A percentile compares a stretch with the other conserved stretches of the same genome.
phyloP scores from a whole-genome alignment of 192 early-diverging fungal genomes.

The Entophlyctis luteolus region DNA sequence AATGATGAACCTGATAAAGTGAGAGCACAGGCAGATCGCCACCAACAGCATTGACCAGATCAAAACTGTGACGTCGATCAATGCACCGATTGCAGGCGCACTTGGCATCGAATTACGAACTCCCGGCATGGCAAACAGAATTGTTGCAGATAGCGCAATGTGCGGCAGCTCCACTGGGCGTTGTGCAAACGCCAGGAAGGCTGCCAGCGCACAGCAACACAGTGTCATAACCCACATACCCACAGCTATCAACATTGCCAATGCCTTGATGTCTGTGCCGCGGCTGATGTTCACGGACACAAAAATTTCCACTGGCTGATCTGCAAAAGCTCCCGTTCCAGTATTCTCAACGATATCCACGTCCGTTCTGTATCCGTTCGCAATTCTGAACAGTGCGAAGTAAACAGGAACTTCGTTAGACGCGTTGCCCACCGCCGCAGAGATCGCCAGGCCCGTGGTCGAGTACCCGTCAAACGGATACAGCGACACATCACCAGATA shows the following conservation, averaged over 20 bases:
- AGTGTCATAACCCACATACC: conserved; percentile 4
- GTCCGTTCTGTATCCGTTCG: not conserved
- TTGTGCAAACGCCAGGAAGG: not conserved
- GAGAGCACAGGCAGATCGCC: not conserved
- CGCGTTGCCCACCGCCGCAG: not conserved
- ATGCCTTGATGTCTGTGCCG: not conserved
- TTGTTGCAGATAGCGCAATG: not conserved
- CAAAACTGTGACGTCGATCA: conserved; percentile 6
- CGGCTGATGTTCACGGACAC: not conserved
- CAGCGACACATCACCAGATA: not conserved
- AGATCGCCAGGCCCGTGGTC: too few species aligned
- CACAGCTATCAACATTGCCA: not conserved
- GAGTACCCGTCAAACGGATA: conserved; percentile 1
- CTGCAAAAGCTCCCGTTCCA: not conserved
- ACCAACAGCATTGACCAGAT: conserved; percentile 11
- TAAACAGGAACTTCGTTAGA: not conserved
- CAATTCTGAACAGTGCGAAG: not conserved
- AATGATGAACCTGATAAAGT: not conserved
- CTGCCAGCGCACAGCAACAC: not conserved
- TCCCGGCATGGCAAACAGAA: conserved; percentile 6
- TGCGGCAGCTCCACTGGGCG: not conserved
- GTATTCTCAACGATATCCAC: not conserved
- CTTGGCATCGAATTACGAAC: conserved; percentile 1
- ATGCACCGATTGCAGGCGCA: not conserved
- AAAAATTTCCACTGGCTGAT: not conserved